Conservation (phyloP, 345 rosid species). For the Erysimum cheiranthoides region DNA sequence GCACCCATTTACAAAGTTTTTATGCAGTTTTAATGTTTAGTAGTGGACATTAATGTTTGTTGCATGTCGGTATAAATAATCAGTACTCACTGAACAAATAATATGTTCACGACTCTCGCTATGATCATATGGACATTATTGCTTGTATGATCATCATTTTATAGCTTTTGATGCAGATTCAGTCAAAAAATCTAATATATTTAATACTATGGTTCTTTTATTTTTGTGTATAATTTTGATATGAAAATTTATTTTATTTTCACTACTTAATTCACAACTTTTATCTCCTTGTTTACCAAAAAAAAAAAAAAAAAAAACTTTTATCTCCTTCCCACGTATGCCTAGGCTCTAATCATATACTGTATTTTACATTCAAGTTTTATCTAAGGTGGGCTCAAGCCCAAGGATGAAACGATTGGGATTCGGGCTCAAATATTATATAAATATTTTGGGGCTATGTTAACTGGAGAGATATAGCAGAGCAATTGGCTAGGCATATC, state of each 20-base stretch:
- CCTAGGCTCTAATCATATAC: no score
- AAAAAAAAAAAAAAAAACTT: no score
- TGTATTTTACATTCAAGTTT: no score
- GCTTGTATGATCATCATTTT: neutral
- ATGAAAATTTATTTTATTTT: neutral
- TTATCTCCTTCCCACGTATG: no score
- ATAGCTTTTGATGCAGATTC: neutral
- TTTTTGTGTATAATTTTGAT: neutral
- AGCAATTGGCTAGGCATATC: no score
- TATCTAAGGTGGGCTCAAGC: no score
- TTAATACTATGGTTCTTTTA: neutral
- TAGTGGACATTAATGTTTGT: neutral
- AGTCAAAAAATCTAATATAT: neutral
- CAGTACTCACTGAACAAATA: neutral
- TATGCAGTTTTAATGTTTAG: neutral
- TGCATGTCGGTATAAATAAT: neutral
- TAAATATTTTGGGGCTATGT: no score
- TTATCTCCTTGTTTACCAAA: no score
- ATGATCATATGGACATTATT: neutral
- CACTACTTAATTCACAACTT: neutral
- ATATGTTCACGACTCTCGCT: neutral
- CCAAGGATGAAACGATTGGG: no score
- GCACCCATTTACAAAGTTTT: neutral
- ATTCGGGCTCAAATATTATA: no score
- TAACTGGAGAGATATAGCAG: no score